Percentiles rank a stretch among this genome's conserved stretches.
phyloP scores from a whole-genome alignment of 2,329 filamentous ascomycete species.

The Xylariaceae sp. region DNA sequence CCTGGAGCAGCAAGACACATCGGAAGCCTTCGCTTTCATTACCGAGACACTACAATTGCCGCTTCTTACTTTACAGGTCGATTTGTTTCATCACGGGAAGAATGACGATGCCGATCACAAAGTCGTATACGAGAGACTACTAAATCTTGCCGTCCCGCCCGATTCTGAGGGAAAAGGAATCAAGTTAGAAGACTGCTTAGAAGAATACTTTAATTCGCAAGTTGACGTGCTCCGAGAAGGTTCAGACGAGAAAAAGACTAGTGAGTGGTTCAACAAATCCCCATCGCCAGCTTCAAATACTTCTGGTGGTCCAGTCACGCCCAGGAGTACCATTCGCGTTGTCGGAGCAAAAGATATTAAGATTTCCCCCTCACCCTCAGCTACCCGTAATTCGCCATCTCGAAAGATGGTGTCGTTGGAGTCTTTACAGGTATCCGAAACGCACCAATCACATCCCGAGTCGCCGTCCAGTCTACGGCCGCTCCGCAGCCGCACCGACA shows the following conservation, averaged over 20 bases:
- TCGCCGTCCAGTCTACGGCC: slow-evolving; percentile 21
- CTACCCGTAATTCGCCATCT: slow-evolving; percentile 6
- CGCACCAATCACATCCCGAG: slow-evolving; percentile 16
- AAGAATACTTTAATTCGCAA: slow-evolving; percentile 89
- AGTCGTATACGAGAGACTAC: slow-evolving; percentile 81
- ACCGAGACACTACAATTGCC: slow-evolving; percentile 85
- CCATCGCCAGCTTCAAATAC: slow-evolving; percentile 32
- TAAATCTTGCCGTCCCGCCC: slow-evolving; percentile 85
- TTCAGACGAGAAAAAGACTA: slow-evolving; percentile 43
- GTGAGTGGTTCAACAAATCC: slow-evolving; percentile 33
- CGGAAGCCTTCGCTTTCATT: slow-evolving; percentile 92
- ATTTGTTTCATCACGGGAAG: slow-evolving; percentile 87
- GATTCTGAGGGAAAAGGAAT: slow-evolving; percentile 65
- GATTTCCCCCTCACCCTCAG: slow-evolving; percentile 20
- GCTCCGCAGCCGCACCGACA: slow-evolving; percentile 41
- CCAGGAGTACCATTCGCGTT: slow-evolving; percentile 32
- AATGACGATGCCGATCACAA: slow-evolving; percentile 87
- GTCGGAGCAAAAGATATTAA: slow-evolving; percentile 26
- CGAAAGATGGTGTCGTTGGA: slow-evolving; percentile 4
- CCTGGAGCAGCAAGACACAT: slow-evolving; percentile 86
- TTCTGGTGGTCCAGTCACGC: slow-evolving; percentile 21
- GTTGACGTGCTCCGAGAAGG: slow-evolving; percentile 81
- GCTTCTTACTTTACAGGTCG: slow-evolving; percentile 83
- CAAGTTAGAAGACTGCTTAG: slow-evolving; percentile 83
- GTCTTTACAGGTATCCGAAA: neutral